phyloP scores from a whole-genome alignment of 164 flowering plant genomes.

The Aristolochia contorta region DNA sequence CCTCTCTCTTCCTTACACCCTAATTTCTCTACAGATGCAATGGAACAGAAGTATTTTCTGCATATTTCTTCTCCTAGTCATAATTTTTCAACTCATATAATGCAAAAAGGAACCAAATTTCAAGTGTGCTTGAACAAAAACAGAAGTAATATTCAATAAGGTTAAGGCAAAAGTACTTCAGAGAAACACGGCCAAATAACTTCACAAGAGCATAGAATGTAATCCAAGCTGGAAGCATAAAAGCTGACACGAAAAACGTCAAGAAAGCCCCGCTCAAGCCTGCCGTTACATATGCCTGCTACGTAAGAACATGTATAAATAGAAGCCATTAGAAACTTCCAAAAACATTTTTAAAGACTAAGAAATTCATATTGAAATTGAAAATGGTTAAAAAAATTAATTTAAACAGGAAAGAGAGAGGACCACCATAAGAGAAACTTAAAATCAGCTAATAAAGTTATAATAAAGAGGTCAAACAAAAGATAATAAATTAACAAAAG shows the following conservation, averaged over 20 bases:
- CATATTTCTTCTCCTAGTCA: background rate
- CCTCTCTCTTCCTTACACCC: too few relatives aligned
- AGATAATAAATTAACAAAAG: too few relatives aligned
- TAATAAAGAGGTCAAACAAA: too few relatives aligned
- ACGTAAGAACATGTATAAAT: conserved; percentile 9
- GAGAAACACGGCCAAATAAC: conserved; percentile 36
- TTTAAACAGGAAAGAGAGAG: too few relatives aligned
- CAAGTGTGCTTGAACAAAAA: background rate
- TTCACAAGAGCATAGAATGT: conserved; percentile 30
- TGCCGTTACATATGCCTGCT: conserved; percentile 66
- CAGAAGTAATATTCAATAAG: background rate
- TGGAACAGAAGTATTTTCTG: too few relatives aligned
- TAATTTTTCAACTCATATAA: background rate
- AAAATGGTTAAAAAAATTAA: too few relatives aligned
- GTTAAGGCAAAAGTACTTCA: conserved; percentile 34
- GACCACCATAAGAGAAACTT: too few relatives aligned
- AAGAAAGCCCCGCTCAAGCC: conserved; percentile 90
- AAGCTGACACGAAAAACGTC: conserved; percentile 43
- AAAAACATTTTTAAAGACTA: too few relatives aligned
- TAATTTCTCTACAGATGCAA: too few relatives aligned
- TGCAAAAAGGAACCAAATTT: background rate
- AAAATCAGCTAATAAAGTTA: too few relatives aligned
- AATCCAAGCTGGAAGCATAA: conserved; percentile 71
- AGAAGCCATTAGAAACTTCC: background rate
- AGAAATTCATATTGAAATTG: too few relatives aligned